Base-by-base conservation (phyloP, 1,284 basidiomycete genomes). In the Apiotrichum gamsii region DNA sequence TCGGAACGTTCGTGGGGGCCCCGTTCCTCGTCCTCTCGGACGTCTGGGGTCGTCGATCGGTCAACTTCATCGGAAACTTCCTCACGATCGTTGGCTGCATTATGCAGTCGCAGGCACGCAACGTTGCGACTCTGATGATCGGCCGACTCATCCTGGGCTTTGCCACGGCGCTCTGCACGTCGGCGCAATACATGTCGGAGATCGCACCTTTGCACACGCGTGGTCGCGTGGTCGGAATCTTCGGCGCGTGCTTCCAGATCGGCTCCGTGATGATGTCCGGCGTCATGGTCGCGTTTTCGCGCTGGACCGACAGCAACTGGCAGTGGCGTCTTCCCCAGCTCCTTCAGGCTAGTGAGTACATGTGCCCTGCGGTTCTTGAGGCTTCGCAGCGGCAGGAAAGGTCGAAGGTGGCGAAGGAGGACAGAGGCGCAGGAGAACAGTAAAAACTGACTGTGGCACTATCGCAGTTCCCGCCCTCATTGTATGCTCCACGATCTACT, bases 271-370 rank as follows among this genome's bases (percentile, higher is more conserved):
- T 56, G 46, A 79, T 36, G 78, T 78, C 4, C 78, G 79, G 59
- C 77, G 79, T 59, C 62, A 72, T 31, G 72, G 77, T 80, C 69
- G 77, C 78, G 67, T 75, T 81, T 15, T 65, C 77, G 0, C 78
- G 77, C 15, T 77, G 76, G 20, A 70, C 64, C 41, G 76, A 64
- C 56, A 36, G 57, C 16, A 75, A 53, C 38, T 39, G 38, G 38
- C 38, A 39, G 34, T 44, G 42, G 42, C 32, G 42, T 14, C 11
- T 16, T 16, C 42, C 42, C 1, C 34, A 36, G 14, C 32, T 35
- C 29, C 41, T 51, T n/a, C 49, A 51, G 28, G 44, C 44, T 28
- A n/a, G n/a, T n/a, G n/a, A n/a, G n/a, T n/a, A n/a, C n/a, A n/a
- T n/a, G n/a, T n/a, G n/a, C n/a, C n/a, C n/a, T n/a, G n/a, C n/a